phyloP scores from a whole-genome alignment of 2,329 filamentous ascomycete species.

The Colletotrichum endophyticum region DNA sequence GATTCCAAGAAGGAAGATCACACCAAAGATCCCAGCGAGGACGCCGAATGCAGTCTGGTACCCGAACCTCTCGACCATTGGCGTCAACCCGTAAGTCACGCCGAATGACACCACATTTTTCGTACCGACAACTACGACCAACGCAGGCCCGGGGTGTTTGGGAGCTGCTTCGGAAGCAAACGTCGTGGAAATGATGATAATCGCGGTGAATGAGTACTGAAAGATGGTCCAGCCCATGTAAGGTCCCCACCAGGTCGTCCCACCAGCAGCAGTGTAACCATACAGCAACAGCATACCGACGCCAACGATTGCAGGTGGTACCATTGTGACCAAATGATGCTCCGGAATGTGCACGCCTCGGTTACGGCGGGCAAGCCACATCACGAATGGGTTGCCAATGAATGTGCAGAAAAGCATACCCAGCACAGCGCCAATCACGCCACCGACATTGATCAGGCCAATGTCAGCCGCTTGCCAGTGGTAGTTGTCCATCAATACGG shows the following conservation, averaged over 20 bases:
- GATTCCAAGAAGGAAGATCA: constrained; percentile 25
- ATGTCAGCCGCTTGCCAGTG: constrained; percentile 36
- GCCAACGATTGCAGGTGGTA: constrained; percentile 19
- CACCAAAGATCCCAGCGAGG: constrained; percentile 22
- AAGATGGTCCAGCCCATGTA: constrained; percentile 34
- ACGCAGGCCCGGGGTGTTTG: constrained; percentile 35
- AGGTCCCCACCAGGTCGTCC: constrained; percentile 20
- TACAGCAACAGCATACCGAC: constrained; percentile 23
- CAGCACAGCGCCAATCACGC: constrained; percentile 46
- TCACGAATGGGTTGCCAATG: constrained; percentile 20
- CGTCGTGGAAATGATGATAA: constrained; percentile 31
- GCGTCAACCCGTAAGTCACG: constrained; percentile 32
- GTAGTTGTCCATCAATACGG: constrained; percentile 35
- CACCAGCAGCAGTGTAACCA: constrained; percentile 13
- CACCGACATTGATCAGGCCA: constrained; percentile 51
- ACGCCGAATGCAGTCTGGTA: constrained; percentile 23
- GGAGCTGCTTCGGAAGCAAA: constrained; percentile 37
- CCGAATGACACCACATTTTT: constrained; percentile 39
- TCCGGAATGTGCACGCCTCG: constrained; percentile 25
- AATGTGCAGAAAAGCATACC: constrained; percentile 28
- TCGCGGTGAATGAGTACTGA: constrained; percentile 30
- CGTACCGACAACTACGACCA: constrained; percentile 35
- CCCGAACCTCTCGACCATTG: constrained; percentile 29
- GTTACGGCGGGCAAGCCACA: constrained; percentile 25
- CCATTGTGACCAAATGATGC: constrained; percentile 22